Conservation (phyloP, 768 basidiomycete species). For the Hericium erinaceus region DNA sequence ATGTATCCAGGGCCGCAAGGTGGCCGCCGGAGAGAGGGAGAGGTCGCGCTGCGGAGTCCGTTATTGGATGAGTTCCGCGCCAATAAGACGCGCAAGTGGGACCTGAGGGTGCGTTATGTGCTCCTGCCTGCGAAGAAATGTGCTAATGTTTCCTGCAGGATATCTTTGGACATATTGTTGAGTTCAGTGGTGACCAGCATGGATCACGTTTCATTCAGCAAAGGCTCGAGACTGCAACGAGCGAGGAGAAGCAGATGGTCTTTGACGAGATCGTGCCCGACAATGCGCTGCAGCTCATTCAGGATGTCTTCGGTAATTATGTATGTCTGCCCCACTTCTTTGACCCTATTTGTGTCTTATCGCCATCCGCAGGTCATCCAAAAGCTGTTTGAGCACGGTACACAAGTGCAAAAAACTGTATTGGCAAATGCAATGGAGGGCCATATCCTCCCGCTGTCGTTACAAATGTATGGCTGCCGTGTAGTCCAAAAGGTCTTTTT, state of each 20-base stretch:
- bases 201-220: conserved; percentile 98
- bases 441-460: conserved; percentile 63
- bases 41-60: conserved; percentile 48
- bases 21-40: conserved; percentile 35
- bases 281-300: conserved; percentile 67
- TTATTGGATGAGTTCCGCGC: conserved; percentile 79
- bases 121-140: background rate
- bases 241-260: conserved; percentile 68
- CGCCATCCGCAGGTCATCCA: conserved; percentile 65
- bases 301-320: conserved; percentile 96
- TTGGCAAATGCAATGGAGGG: conserved; percentile 70
- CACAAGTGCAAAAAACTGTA: conserved; percentile 58
- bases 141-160: conserved; percentile 42
- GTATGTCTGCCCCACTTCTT: conserved; percentile 31
- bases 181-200: conserved; percentile 91
- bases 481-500: conserved; percentile 74
- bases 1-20: conserved; percentile 19
- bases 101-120: conserved; percentile 50
- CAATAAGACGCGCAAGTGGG: conserved; percentile 75
- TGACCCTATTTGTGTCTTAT: background rate
- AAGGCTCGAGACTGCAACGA: conserved; percentile 66
- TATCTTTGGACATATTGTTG: conserved; percentile 74
- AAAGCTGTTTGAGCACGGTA: conserved; percentile 86
- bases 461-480: conserved; percentile 94
- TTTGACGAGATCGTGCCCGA: conserved; percentile 84